phyloP scores from a whole-genome alignment of 2,329 filamentous ascomycete species.

The Clarireedia monteithiana region DNA sequence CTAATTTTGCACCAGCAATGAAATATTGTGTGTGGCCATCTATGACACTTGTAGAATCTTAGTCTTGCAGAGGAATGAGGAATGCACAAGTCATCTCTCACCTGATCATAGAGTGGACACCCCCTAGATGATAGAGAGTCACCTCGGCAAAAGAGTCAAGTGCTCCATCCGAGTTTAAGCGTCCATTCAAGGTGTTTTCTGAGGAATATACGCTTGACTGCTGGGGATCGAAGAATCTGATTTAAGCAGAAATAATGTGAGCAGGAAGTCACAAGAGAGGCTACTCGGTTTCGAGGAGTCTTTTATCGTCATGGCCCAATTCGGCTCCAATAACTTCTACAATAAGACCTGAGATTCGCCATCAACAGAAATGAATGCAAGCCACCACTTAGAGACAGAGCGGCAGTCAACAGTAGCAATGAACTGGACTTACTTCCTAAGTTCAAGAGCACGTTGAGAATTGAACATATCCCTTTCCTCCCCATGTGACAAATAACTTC shows the following conservation, averaged over 20 bases:
- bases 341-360: no score
- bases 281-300: background rate
- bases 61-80: background rate
- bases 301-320: background rate
- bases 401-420: background rate
- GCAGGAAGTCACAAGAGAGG: background rate
- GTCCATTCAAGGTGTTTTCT: constrained; percentile 19
- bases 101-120: constrained; percentile 25
- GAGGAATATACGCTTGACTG: constrained; percentile 1
- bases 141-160: constrained; percentile 37
- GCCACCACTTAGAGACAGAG: background rate
- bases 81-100: constrained; percentile 3
- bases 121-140: constrained; percentile 36
- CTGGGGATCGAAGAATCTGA: constrained; percentile 24
- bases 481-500: constrained; percentile 9
- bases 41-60: constrained; percentile 3
- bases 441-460: constrained; percentile 20
- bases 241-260: background rate
- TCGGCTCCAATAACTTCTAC: no score
- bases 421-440: constrained; percentile 22
- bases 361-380: no score
- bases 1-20: constrained; percentile 19
- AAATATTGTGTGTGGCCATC: constrained; percentile 21
- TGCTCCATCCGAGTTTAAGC: constrained; percentile 26
- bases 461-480: constrained; percentile 14